These are phyloP conservation scores for Perkinsus chesapeaki DNA, from an alignment of 169 alveolate genomes.

Conservation along the genomic window DNA sequence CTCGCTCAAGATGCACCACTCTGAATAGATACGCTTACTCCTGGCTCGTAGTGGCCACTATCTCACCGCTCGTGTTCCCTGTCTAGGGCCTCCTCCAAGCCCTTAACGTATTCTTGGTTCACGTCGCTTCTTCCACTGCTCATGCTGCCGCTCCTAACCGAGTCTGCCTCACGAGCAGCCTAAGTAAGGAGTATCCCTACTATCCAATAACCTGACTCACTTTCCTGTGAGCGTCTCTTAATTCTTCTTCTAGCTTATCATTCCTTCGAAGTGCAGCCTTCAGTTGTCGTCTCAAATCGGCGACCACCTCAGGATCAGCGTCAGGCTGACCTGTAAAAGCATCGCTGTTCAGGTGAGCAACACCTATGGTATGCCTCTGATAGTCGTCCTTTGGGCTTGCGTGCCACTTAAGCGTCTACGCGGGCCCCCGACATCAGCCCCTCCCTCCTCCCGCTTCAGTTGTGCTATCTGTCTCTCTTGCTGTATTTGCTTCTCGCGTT, in stretches of 20 bases:
- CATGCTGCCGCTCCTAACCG: not conserved
- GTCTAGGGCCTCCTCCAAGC: not conserved
- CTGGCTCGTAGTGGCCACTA: no score
- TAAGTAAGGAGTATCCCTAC: not conserved
- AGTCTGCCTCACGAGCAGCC: not conserved
- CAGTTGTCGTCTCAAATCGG: not conserved
- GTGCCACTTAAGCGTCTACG: not conserved
- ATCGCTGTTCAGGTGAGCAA: no score
- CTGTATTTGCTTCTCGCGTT: no score
- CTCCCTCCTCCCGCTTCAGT: no score
- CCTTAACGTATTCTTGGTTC: not conserved
- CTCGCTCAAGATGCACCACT: not conserved
- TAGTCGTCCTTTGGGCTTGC: no score
- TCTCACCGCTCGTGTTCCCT: not conserved
- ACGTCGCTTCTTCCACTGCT: not conserved
- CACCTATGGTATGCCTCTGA: no score
- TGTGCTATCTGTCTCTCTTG: no score
- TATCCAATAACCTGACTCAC: not conserved
- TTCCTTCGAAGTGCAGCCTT: not conserved
- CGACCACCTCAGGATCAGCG: not conserved
- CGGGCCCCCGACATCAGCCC: not conserved
- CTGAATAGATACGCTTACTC: no score
- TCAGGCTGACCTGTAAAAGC: not conserved
- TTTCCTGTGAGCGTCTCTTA: not conserved
- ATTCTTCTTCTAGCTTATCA: not conserved